Base-by-base conservation (phyloP, 331 rosid species). In the Prunus yedoensis region DNA sequence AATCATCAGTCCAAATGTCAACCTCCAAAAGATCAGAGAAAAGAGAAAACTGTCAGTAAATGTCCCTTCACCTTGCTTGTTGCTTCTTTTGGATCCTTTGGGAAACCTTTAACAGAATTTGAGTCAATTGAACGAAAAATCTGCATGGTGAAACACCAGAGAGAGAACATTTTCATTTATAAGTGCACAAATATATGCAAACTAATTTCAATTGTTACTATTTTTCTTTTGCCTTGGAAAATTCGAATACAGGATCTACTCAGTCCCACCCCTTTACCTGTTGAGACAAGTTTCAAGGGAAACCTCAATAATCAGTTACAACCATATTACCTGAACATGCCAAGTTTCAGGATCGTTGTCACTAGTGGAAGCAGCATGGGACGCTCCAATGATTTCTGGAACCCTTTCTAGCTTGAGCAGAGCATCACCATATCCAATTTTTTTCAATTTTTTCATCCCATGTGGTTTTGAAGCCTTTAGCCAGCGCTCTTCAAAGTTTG, bases 401-500 rank as follows among this genome's bases (percentile, higher is more conserved):
- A 95, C 85, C 85, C 97, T 84, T 77, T 90, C 96, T 76, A 92
- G 62, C 68, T 82, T 88, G 52, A 95, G 97, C 85, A 95, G 85
- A 35, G 96, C 80, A 87, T 95, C 99, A 71, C 90, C 96, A 23
- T 70, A 71, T 67, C 86, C 73, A 18, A 11, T 77, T 74, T 69
- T 78, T 76, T 78, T 95, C 76, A 95, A 70, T 86, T 95, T 95
- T 59, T 91, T 85, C 77, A 92, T 76, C 83, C 97, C 97, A 8
- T 80, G 86, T 74, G 97, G 97, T 80, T 89, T 92, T 51, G 97
- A 83, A 75, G 99, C 99, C 87, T 86, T 89, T 60, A 88, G 76
- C 99, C 99, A 95, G 50, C 99, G 96, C 83, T 95, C 97, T 87
- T 92, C 97, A 79, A 95, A 95, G 83, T 95, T 95, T 27, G 85